Evolutionary conservation across 805 yeast species (phyloP), one percentile per base, ranked within the genome.

Genomic region (Pichia thaimueangensis): DNA sequence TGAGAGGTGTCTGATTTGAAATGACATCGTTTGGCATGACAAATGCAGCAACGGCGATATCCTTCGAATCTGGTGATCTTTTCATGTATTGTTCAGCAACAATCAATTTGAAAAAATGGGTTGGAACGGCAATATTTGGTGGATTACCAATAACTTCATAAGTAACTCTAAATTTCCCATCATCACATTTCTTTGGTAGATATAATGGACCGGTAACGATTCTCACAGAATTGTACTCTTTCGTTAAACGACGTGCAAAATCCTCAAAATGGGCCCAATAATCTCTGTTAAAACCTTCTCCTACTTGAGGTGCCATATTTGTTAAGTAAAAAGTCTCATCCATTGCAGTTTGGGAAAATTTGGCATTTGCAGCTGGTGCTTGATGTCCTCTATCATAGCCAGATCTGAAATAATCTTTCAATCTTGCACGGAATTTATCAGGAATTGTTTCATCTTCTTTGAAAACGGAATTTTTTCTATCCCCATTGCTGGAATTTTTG

Each of bases 321-420:
- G 95, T 82, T 53, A 93, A 67, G 49, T 69, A 77, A 57, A 93
- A 93, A 0, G 98, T 93, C 60, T 91, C 95, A 63, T 93, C 82
- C 97, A 93, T 91, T 16, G 97, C 97, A 16, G 60, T 53, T 63
- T 93, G 98, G 25, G 79, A 78, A 65, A 78, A 93, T 59, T 86
- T 88, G 21, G 97, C 97, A 61, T 93, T 85, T 0, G 97, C 97
- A 5, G 98, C 98, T 3, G 98, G 97, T 0, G 96, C 97, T 55
- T 86, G 87, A 63, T 93, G 98, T 6, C 98, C 98, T 50, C 97
- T 69, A 62, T 93, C 98, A 63, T 86, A 93, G 1, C 98, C 98
- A 25, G 93, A 81, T 53, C 97, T 74, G 70, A 91, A 93, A 61
- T 84, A 93, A 63, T 93, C 97, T 47, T 80, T 73, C 43, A 93